Evolutionary conservation across 2,329 filamentous ascomycete genomes (phyloP).

Genomic region (Phaeosphaeriaceae sp.): DNA sequence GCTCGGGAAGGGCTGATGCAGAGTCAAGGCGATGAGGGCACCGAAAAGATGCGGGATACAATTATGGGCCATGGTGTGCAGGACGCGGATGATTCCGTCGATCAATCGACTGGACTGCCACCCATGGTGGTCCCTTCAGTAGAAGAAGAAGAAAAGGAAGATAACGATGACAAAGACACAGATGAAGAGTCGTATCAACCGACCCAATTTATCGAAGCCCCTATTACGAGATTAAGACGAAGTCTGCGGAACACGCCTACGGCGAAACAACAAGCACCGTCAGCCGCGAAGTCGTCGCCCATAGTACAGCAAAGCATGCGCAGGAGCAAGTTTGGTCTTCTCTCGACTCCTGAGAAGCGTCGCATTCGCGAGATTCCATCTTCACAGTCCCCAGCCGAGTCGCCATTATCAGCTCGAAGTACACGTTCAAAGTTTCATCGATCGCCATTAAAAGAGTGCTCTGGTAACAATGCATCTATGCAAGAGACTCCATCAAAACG

Average conservation of each 20-base stretch:
- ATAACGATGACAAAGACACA: too few relatives aligned
- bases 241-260: slow-evolving; percentile 11
- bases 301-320: slow-evolving; percentile 1
- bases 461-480: slow-evolving; percentile 10
- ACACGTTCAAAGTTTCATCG: slow-evolving; percentile 27
- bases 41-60: background rate
- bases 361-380: slow-evolving; percentile 42
- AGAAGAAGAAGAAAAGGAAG: slow-evolving; percentile 9
- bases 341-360: slow-evolving; percentile 44
- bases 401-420: slow-evolving; percentile 35
- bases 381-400: slow-evolving; percentile 45
- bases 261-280: slow-evolving; percentile 4
- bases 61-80: background rate
- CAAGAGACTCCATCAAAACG: slow-evolving; percentile 40
- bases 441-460: slow-evolving; percentile 23
- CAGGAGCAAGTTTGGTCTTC: slow-evolving; percentile 34
- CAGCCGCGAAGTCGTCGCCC: background rate
- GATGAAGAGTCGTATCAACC: slow-evolving; percentile 36
- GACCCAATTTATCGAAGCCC: slow-evolving; percentile 37
- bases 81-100: background rate
- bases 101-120: background rate
- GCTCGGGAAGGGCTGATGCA: slow-evolving; percentile 25
- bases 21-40: slow-evolving; percentile 1
- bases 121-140: slow-evolving; percentile 10
- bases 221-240: slow-evolving; percentile 19